Conservation (phyloP, 805 yeast genomes). For the Candida awuae region DNA sequence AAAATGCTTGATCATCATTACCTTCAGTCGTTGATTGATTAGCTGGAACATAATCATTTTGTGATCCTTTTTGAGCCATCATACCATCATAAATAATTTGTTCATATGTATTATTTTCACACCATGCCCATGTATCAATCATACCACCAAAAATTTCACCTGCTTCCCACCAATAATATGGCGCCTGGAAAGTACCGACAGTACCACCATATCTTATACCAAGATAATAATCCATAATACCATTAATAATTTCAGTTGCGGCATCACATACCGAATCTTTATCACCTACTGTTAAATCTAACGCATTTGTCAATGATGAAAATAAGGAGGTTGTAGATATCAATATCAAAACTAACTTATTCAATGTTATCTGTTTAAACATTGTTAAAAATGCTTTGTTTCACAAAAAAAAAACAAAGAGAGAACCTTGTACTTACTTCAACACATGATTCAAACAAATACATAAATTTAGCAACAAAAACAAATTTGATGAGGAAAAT, state of each 20-base stretch:
- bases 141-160: constrained; percentile 70
- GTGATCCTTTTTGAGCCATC: constrained; percentile 55
- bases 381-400: too few relatives aligned
- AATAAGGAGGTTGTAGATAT: neutral
- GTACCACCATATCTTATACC: constrained; percentile 59
- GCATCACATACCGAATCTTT: constrained; percentile 35
- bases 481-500: too few relatives aligned
- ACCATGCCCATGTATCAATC: constrained; percentile 65
- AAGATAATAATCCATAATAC: constrained; percentile 75
- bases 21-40: constrained; percentile 84
- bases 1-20: constrained; percentile 88
- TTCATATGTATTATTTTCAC: constrained; percentile 60
- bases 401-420: too few relatives aligned
- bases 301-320: neutral
- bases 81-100: constrained; percentile 51
- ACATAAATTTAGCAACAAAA: too few relatives aligned
- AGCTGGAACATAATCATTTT: constrained; percentile 64
- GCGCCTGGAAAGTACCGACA: constrained; percentile 61
- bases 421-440: too few relatives aligned
- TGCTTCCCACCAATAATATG: constrained; percentile 91
- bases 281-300: constrained; percentile 18
- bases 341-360: neutral
- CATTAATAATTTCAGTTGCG: constrained; percentile 53
- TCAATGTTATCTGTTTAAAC: neutral
- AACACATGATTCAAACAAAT: too few relatives aligned